Conservation (phyloP, 2,329 filamentous ascomycete genomes). For the Botrytis galanthina region DNA sequence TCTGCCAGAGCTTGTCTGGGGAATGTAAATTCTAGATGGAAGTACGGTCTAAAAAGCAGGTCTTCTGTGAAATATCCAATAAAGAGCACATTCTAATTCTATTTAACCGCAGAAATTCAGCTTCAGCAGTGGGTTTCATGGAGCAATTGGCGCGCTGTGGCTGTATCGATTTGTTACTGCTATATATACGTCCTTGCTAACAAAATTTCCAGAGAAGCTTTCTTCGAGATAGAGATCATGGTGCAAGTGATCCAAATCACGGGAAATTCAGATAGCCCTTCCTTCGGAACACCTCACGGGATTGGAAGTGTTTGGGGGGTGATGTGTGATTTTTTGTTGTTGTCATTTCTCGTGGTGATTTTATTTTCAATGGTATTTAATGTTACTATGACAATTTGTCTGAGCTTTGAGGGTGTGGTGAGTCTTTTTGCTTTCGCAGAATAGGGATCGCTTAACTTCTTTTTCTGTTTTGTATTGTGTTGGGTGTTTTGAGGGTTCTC, state of each 20-base stretch:
- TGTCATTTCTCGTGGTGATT: too few species aligned
- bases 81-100: not conserved
- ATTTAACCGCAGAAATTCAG: not conserved
- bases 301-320: too few species aligned
- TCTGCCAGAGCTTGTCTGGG: too few species aligned
- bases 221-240: not conserved
- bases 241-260: not conserved
- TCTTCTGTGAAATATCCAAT: not conserved
- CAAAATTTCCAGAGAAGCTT: not conserved
- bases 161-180: not conserved
- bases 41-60: not conserved
- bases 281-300: not conserved
- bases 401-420: too few species aligned
- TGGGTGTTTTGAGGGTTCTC: too few species aligned
- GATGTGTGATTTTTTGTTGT: too few species aligned
- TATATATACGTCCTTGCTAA: not conserved
- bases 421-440: too few species aligned
- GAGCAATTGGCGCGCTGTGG: not conserved
- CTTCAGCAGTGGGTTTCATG: not conserved
- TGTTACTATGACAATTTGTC: too few species aligned
- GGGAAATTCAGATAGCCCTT: not conserved
- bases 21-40: not conserved
- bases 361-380: too few species aligned
- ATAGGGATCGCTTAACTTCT: too few species aligned
- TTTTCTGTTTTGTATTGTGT: too few species aligned